Conservation (phyloP, 768 basidiomycete species). For the Lentinula detonsa region DNA sequence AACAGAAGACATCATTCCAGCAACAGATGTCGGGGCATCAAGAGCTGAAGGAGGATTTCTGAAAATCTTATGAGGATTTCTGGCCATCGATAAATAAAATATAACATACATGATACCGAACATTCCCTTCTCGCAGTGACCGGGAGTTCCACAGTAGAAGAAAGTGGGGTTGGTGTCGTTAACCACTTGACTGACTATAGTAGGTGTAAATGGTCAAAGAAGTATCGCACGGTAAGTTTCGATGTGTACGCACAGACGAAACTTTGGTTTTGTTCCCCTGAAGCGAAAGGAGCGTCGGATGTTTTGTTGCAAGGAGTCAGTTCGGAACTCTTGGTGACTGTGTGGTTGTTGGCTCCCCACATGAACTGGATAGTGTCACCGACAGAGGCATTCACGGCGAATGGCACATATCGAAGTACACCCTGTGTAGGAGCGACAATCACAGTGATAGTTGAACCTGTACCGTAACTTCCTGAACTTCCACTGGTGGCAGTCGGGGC, state of each 20-base stretch:
- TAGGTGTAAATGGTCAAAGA: not conserved
- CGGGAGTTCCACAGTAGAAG: conserved; percentile 69
- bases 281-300: conserved; percentile 48
- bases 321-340: conserved; percentile 72
- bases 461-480: conserved; percentile 29
- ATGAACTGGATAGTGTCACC: conserved; percentile 74
- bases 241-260: conserved; percentile 49
- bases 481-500: conserved; percentile 23
- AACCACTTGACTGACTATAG: conserved; percentile 59
- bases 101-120: conserved; percentile 63
- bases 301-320: conserved; percentile 73
- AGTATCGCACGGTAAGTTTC: not conserved
- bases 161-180: conserved; percentile 69
- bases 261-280: conserved; percentile 56
- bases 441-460: conserved; percentile 64
- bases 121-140: conserved; percentile 81
- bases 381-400: conserved; percentile 66
- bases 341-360: conserved; percentile 78
- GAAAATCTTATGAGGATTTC: conserved; percentile 6
- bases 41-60: conserved; percentile 55
- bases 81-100: not conserved
- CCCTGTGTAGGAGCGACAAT: conserved; percentile 75
- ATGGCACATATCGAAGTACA: conserved; percentile 70
- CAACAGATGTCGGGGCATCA: conserved; percentile 40
- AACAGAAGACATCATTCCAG: conserved; percentile 45